These are phyloP conservation scores for Botrytis fabae DNA, from an alignment of 2,329 filamentous ascomycete genomes.

Conservation along the genomic window DNA sequence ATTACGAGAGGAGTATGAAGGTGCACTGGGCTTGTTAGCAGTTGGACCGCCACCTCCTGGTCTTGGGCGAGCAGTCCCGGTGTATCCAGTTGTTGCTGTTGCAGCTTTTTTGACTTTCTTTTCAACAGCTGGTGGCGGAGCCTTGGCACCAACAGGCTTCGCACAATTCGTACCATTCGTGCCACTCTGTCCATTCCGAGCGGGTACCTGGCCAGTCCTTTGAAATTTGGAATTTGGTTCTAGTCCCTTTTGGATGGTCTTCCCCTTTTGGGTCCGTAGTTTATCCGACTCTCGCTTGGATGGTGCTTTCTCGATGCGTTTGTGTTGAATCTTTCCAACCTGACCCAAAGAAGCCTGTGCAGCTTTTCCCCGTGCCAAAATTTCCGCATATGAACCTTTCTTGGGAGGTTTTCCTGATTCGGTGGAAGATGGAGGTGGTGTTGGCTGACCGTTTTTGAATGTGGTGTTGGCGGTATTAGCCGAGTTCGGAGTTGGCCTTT, in stretches of 20 bases:
- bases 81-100: conserved; percentile 63
- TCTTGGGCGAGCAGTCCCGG: conserved; percentile 63
- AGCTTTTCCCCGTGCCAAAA: conserved; percentile 69
- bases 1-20: conserved; percentile 30
- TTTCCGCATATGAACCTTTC: conserved; percentile 73
- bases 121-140: conserved; percentile 42
- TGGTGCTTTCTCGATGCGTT: conserved; percentile 65
- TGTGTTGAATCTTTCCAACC: conserved; percentile 73
- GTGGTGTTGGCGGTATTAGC: conserved; percentile 24
- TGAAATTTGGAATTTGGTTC: conserved; percentile 37
- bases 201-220: conserved; percentile 25
- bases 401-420: conserved; percentile 53
- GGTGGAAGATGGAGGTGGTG: conserved; percentile 30
- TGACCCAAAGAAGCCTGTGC: conserved; percentile 59
- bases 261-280: conserved; percentile 33
- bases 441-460: conserved; percentile 36
- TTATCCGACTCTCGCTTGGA: conserved; percentile 51
- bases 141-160: conserved; percentile 27
- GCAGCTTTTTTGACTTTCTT: conserved; percentile 65
- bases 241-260: conserved; percentile 34
- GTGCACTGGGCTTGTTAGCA: conserved; percentile 34
- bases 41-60: conserved; percentile 45
- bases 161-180: conserved; percentile 23
- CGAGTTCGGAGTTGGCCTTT: conserved; percentile 22
- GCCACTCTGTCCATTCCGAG: conserved; percentile 29